A percentile compares a stretch with the other conserved stretches of the same genome.
Evolutionary conservation across 495 filamentous ascomycete species (phyloP).

Genomic region (Hypoxylon fragiforme): DNA sequence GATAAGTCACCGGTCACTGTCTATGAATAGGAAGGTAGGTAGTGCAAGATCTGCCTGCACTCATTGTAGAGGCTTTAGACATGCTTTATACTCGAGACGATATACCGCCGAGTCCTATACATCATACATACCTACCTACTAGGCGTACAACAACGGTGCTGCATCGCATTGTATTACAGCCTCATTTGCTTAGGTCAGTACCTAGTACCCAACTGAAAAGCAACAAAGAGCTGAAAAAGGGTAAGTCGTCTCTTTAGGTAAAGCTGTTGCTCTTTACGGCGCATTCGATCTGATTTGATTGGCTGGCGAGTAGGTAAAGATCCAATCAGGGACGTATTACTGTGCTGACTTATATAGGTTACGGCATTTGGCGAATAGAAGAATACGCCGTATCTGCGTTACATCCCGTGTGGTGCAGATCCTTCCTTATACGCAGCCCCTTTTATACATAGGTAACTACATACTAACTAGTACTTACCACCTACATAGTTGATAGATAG

Average conservation of each 20-base stretch:
- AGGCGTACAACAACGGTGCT: not conserved
- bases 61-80: not conserved
- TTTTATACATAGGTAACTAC: no score
- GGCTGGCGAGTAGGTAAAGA: constrained; percentile 2
- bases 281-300: not conserved
- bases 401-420: constrained; percentile 1
- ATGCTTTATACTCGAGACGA: constrained; percentile 3
- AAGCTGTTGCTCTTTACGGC: not conserved
- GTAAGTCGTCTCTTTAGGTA: not conserved
- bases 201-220: constrained; percentile 8
- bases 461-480: no score
- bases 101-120: not conserved
- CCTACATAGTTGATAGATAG: no score
- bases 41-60: not conserved
- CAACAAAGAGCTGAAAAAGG: no score
- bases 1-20: not conserved
- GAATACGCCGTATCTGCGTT: constrained; percentile 26
- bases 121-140: not conserved
- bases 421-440: not conserved
- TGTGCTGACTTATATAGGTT: no score
- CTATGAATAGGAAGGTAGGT: constrained; percentile 2
- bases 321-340: no score
- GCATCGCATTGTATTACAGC: constrained; percentile 18
- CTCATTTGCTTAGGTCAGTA: constrained; percentile 3
- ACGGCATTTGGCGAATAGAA: not conserved